Conservation (phyloP, 2,329 filamentous ascomycete genomes). For the Fonsecaea multimorphosa region DNA sequence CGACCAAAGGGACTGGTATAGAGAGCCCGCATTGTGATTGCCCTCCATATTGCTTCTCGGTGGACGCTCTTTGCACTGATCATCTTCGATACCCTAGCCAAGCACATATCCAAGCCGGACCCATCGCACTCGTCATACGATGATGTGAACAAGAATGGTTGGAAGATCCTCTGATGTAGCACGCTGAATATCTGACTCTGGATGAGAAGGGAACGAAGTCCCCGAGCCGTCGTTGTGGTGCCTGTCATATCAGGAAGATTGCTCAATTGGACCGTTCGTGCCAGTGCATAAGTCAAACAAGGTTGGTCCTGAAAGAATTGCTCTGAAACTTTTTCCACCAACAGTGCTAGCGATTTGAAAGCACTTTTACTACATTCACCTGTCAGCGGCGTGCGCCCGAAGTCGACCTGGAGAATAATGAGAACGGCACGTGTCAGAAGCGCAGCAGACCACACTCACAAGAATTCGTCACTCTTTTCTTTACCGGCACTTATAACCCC, state of each 20-base stretch:
- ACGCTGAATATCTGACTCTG: slow-evolving; percentile 63
- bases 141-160: slow-evolving; percentile 64
- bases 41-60: slow-evolving; percentile 64
- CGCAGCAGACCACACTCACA: slow-evolving; percentile 52
- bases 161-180: slow-evolving; percentile 63
- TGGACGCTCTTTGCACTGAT: slow-evolving; percentile 63
- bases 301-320: slow-evolving; percentile 58
- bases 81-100: slow-evolving; percentile 61
- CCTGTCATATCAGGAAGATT: slow-evolving; percentile 49
- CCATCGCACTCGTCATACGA: slow-evolving; percentile 59
- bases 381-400: slow-evolving; percentile 25
- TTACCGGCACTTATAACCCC: slow-evolving; percentile 57
- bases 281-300: not conserved
- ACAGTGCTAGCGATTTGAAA: slow-evolving; percentile 58
- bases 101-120: slow-evolving; percentile 56
- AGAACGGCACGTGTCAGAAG: slow-evolving; percentile 7
- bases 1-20: slow-evolving; percentile 64
- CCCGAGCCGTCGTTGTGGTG: slow-evolving; percentile 58
- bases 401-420: slow-evolving; percentile 13
- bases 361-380: slow-evolving; percentile 54
- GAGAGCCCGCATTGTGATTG: slow-evolving; percentile 63
- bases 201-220: slow-evolving; percentile 61
- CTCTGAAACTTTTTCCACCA: slow-evolving; percentile 59
- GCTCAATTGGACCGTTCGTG: not conserved
- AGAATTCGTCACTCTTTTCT: slow-evolving; percentile 57